Evolutionary conservation across 2,329 filamentous ascomycete genomes (phyloP), one percentile per base, ranked within the genome.

Genomic region (Coniosporium tulheliwenetii): DNA sequence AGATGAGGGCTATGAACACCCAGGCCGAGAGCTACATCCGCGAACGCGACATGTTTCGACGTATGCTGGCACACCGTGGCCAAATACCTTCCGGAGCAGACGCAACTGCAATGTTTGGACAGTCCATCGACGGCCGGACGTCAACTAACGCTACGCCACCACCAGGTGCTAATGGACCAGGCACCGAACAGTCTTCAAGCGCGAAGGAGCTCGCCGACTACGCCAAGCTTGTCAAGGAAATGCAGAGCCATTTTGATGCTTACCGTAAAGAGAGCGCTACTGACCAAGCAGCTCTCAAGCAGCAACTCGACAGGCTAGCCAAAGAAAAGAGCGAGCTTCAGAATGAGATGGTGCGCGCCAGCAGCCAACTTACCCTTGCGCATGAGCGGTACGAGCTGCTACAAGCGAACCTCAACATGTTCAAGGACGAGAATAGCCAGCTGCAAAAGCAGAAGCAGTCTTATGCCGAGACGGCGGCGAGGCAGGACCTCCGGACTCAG

Each of bases 31-130:
- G 85, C 58, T 94, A 93, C 58, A 85, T 91, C 56, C 85, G 86
- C 52, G 91, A 98, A 63, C 80, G 91, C 46, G 89, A 98, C 56
- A 95, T 95, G 76, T 96, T 95, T 78, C 79, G 89, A 15, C 85
- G 87, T 40, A 87, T 96, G 67, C 73, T 95, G 29, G 83, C 89
- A 49, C 83, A 91, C 46, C 72, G 77, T 43, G 75, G 77, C 13
- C 73, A 77, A 43, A 43, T 71, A 60, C 78, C 63, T 57, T 69
- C 54, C 53, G 72, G 54, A 55, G 73, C 56, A 10, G 80, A 86
- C 44, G 66, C 81, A 35, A 71, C 73, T 12, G 79, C 79, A 1
- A 69, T 78, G 39, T 79, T 93, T 53, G 84, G 81, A 1, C 77
- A 79, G 50, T 83, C 82, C 13, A 63, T 81, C 30, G 75, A 79